Conservation (phyloP, 192 early-diverging fungal species). For the Coemansia sp. region DNA sequence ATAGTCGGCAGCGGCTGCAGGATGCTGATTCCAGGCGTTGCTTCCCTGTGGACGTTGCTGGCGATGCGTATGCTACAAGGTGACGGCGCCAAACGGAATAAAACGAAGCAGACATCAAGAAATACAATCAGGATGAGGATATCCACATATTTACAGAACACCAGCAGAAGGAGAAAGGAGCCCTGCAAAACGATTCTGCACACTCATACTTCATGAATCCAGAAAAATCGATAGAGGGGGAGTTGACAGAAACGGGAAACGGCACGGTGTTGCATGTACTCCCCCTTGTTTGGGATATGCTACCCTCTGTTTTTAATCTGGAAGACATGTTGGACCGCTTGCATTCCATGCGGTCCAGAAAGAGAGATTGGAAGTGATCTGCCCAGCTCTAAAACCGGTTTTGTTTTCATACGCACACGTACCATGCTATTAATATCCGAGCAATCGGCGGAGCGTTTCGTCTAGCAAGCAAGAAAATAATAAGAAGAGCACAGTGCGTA, state of each 20-base stretch:
- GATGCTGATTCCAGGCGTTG: slow-evolving; percentile 14
- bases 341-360: neutral
- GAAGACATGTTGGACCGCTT: too few species aligned
- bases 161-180: too few species aligned
- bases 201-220: neutral
- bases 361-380: neutral
- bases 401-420: neutral
- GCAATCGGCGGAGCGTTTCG: slow-evolving; percentile 1
- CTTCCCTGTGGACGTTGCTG: neutral
- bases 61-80: slow-evolving; percentile 21
- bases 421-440: neutral
- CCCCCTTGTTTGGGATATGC: too few species aligned
- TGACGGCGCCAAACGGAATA: neutral
- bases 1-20: neutral
- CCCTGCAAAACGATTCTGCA: too few species aligned
- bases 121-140: slow-evolving; percentile 1
- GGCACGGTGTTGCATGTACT: neutral
- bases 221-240: neutral
- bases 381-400: neutral
- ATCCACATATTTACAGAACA: neutral
- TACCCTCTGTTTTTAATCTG: neutral
- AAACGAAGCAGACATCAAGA: neutral
- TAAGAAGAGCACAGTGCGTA: neutral
- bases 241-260: neutral
- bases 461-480: neutral